Conservation (phyloP, 139 green algal species). For the Zygnema circumcarinatum region DNA sequence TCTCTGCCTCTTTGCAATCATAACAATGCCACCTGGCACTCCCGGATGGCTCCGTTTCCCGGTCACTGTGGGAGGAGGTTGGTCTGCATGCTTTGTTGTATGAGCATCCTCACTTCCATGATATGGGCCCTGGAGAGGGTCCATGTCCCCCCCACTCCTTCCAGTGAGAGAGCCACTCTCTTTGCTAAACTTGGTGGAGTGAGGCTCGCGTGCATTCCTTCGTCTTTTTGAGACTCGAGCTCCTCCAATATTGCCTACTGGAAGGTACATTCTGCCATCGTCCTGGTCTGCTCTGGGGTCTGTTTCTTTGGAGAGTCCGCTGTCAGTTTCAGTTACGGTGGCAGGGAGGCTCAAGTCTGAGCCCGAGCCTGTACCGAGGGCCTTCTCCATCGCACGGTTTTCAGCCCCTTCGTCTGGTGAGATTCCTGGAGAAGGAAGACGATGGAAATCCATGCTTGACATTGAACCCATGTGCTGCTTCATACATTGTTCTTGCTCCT, state of each 20-base stretch:
- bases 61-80: background rate
- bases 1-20: background rate
- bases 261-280: background rate
- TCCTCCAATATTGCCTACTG: background rate
- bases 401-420: background rate
- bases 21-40: background rate
- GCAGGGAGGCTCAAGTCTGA: background rate
- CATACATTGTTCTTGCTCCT: background rate
- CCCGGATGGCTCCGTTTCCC: background rate
- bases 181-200: background rate
- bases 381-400: background rate
- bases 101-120: background rate
- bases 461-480: background rate
- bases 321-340: background rate
- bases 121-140: background rate
- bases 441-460: background rate
- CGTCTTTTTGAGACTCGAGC: background rate
- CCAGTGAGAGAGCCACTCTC: background rate
- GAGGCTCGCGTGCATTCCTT: background rate
- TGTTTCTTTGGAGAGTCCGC: background rate
- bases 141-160: background rate
- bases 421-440: background rate
- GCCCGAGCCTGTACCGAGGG: background rate
- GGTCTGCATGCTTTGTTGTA: background rate
- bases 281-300: background rate